phyloP scores from a whole-genome alignment of 2,329 filamentous ascomycete species.

The Nannizziopsis barbatae region DNA sequence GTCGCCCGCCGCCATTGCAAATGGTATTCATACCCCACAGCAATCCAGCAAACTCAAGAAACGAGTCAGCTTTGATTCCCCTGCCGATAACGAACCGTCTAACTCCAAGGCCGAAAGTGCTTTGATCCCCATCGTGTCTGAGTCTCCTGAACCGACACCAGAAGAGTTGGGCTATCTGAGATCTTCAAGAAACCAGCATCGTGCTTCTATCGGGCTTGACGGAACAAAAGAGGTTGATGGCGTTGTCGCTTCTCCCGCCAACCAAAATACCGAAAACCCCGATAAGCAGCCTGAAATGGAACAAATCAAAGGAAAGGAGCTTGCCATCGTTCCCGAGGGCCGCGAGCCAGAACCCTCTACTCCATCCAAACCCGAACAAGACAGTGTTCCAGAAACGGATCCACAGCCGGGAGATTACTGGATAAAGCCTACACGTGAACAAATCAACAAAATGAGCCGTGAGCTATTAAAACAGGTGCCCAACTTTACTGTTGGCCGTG shows the following conservation, averaged over 20 bases:
- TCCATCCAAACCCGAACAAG: constrained; percentile 25
- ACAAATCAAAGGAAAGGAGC: constrained; percentile 60
- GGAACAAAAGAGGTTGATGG: constrained; percentile 28
- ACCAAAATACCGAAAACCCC: constrained; percentile 22
- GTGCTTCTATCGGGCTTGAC: constrained; percentile 34
- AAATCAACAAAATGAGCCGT: constrained; percentile 68
- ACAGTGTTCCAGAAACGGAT: constrained; percentile 30
- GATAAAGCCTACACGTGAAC: constrained; percentile 65
- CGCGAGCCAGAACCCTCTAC: constrained; percentile 42
- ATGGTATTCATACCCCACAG: constrained; percentile 33
- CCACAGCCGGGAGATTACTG: constrained; percentile 67
- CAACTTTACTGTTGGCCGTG: constrained; percentile 70
- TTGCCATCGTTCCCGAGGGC: constrained; percentile 64
- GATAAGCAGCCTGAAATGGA: constrained; percentile 52
- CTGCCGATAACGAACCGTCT: constrained; percentile 38
- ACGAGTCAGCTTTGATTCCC: constrained; percentile 82
- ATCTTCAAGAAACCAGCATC: constrained; percentile 35
- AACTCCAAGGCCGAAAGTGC: constrained; percentile 36
- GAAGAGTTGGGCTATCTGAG: constrained; percentile 52
- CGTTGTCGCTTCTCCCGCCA: constrained; percentile 17
- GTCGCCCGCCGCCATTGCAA: constrained; percentile 26
- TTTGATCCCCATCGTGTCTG: constrained; percentile 42
- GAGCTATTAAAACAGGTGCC: constrained; percentile 63
- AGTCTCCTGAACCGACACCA: constrained; percentile 43
- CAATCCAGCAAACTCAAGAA: constrained; percentile 46